These are phyloP conservation scores for Pyricularia sp. DNA, from an alignment of 2,329 filamentous ascomycete species.

Conservation along the genomic window DNA sequence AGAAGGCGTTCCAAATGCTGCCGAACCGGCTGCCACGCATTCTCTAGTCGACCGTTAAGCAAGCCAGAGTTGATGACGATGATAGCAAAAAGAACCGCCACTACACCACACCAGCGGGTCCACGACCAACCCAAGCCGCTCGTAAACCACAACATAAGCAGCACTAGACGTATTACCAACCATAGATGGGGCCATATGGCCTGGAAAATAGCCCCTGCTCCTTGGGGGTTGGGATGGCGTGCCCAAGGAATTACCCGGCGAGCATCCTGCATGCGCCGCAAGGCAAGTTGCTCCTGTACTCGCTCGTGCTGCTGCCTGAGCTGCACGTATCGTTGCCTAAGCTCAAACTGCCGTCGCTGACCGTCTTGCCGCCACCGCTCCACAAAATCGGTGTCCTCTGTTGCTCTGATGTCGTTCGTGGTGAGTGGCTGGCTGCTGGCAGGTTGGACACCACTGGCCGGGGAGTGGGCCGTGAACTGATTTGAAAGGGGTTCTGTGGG, in stretches of 20 bases:
- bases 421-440: not conserved
- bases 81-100: conserved; percentile 41
- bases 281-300: conserved; percentile 11
- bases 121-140: conserved; percentile 43
- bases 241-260: conserved; percentile 6
- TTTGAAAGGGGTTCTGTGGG: not conserved
- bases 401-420: not conserved
- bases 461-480: not conserved
- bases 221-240: conserved; percentile 29
- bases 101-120: conserved; percentile 48
- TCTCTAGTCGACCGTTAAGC: conserved; percentile 44
- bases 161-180: conserved; percentile 46
- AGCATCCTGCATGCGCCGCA: not conserved
- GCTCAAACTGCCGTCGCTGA: conserved; percentile 2
- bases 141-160: conserved; percentile 59
- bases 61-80: conserved; percentile 52
- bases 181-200: conserved; percentile 53
- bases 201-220: conserved; percentile 24
- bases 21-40: conserved; percentile 46
- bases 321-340: conserved; percentile 10
- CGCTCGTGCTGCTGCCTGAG: conserved; percentile 9
- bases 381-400: not conserved
- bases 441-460: not conserved
- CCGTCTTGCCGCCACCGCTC: conserved; percentile 7
- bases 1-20: conserved; percentile 51